Base-by-base conservation (phyloP, 2,329 filamentous ascomycete genomes). In the Trichoderma sp. region DNA sequence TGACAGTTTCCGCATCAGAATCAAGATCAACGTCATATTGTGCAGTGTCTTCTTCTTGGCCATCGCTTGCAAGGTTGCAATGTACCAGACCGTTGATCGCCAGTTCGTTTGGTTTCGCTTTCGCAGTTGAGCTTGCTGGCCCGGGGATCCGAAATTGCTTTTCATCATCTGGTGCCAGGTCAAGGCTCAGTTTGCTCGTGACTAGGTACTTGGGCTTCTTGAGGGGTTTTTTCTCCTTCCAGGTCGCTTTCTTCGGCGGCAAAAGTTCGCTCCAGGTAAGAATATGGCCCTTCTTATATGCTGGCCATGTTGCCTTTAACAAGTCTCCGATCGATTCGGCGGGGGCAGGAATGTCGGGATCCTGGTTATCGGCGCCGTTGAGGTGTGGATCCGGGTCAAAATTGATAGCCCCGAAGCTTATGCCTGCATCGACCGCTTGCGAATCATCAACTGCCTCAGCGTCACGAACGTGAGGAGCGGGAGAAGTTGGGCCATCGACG, bases 131-230 rank as follows among this genome's bases (percentile, higher is more conserved):
- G 4, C 82, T 81, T 1, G 85, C 83, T 29, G 88, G 84, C 0
- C 89, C 89, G 0, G 88, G 84, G n/a, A 94, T 87, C 67, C 89
- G 89, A 77, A 98, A 99, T 29, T 86, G 84, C 73, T 93, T 93
- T 77, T 97, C 92, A 72, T 97, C 92, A 73, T 98, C 95, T 56
- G 87, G 85, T 3, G 92, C 91, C 37, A 98, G 82, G 70, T 99
- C 95, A 15, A 99, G 84, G 70, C 89, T 93, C 67, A 97, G 85
- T 78, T 99, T 99, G 22, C 91, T 94, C 0, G 93, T 93, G 5
- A 93, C 86, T 4, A 98, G 84, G 17, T 92, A 84, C 78, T 94
- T 95, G 0, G 93, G 92, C 48, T 89, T 89, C 78, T 93, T 97
- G 1, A 84, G 71, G 0, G 94, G 93, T 45, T 89, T 87, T 78